Evolutionary conservation across 1,284 basidiomycete genomes (phyloP).

Genomic region (Trichosporon coremiiforme): DNA sequence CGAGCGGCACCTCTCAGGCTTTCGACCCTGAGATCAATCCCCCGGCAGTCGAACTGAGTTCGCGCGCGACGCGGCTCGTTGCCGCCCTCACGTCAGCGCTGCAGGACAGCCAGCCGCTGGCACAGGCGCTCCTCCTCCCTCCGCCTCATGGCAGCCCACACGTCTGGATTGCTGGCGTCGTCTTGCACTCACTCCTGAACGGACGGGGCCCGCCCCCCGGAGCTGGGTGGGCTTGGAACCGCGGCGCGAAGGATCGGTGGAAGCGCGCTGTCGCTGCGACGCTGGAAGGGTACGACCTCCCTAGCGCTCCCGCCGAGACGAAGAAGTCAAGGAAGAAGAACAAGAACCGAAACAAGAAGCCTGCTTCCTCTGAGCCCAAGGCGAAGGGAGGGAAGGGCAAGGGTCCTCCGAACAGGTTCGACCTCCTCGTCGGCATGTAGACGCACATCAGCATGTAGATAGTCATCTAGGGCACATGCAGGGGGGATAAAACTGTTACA

Average conservation of each 20-base stretch:
- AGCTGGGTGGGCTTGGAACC: conserved; percentile 28
- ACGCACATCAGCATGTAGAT: neutral
- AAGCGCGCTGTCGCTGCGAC: conserved; percentile 1
- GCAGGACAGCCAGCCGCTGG: conserved; percentile 42
- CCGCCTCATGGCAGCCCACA: conserved; percentile 44
- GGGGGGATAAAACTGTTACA: conserved; percentile 1
- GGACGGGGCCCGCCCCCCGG: conserved; percentile 22
- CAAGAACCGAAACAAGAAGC: neutral
- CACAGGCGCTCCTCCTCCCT: conserved; percentile 48
- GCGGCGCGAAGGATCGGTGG: neutral
- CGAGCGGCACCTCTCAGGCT: neutral
- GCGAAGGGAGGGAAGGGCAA: neutral
- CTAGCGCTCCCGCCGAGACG: neutral
- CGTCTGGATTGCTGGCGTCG: conserved; percentile 44
- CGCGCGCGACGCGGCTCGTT: conserved; percentile 70
- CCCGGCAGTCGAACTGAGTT: conserved; percentile 44
- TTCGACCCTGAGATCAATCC: conserved; percentile 15
- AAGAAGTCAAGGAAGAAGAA: neutral
- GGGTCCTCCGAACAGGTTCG: neutral
- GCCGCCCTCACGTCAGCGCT: conserved; percentile 68
- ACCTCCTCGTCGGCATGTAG: conserved; percentile 6
- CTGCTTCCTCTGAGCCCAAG: neutral
- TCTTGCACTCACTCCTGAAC: conserved; percentile 38
- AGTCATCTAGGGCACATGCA: too few relatives aligned
- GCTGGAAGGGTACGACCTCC: neutral